Evolutionary conservation across 306 rosid genomes (phyloP).

Genomic region (Rubus idaeus): DNA sequence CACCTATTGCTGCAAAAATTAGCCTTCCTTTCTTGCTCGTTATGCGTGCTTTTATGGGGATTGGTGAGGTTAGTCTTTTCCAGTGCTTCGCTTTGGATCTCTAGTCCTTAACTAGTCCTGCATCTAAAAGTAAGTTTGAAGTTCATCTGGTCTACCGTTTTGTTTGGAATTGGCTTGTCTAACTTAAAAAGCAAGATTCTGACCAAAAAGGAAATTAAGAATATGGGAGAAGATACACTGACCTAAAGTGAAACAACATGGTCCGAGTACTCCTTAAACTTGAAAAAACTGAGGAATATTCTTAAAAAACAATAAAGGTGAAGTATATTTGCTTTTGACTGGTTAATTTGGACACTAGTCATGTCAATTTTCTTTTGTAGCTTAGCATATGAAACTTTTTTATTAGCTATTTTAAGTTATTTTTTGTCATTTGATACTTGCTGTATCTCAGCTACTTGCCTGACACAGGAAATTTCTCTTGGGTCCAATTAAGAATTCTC

Average conservation of each 20-base stretch:
- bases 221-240: background rate
- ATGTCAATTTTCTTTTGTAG: background rate
- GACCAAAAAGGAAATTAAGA: too few species aligned
- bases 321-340: background rate
- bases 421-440: background rate
- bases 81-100: slow-evolving; percentile 15
- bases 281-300: background rate
- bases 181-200: background rate
- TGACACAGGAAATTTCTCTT: background rate
- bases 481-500: background rate
- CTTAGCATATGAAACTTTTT: background rate
- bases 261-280: background rate
- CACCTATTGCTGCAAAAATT: slow-evolving; percentile 84
- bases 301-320: background rate
- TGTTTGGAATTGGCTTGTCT: background rate
- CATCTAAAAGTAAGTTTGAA: background rate
- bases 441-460: background rate
- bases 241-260: background rate
- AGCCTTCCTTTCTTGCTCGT: slow-evolving; percentile 86
- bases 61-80: slow-evolving; percentile 83
- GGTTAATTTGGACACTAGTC: background rate
- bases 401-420: background rate
- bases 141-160: slow-evolving; percentile 9
- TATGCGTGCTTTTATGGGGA: slow-evolving; percentile 94
- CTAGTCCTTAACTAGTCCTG: slow-evolving; percentile 13